Evolutionary conservation across 257 asterid species (phyloP), one percentile per base, ranked within the genome.

Genomic region (Scutellaria barbata): DNA sequence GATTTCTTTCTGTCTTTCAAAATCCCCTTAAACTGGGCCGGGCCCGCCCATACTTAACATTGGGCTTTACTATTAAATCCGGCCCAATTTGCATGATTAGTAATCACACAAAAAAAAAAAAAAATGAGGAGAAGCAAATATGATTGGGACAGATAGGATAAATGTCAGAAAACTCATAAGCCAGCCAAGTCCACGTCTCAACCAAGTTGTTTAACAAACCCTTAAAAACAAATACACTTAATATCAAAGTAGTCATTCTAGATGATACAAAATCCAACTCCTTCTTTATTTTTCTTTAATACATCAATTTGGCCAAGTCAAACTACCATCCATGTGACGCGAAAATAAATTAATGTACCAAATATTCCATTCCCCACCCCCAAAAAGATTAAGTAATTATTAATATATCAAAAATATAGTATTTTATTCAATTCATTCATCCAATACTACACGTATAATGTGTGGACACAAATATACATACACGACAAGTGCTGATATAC

Each of bases 251-350:
- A 30, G 35, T 30, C 35, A 30, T 30, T 30, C 35, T 30, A 30
- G 35, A 30, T 30, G 35, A 3, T 30, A 30, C 35, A 30, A 30
- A 42, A 10, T 12, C 30, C 13, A 12, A 33, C 0, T 20, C 46
- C 56, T 25, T 20, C 58, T 13, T 8, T 43, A 25, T 42, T 13
- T 43, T 35, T 20, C n/a, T 7, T 13, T 46, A 45, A 48, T 52
- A 39, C 11, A 16, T 60, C 14, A 14, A 11, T 41, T 57, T 67
- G 63, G 30, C 46, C 3, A 25, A 53, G 55, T 48, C 39, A 35
- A 60, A 45, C 60, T 39, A 20, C 13, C 54, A 12, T 22, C 64
- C 71, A 73, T 73, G 77, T 63, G 77, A 63, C 51, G 67, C 9
- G 45, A 18, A 60, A 60, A 25, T 61, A 60, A 72, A 60, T 54